Evolutionary conservation across 2,329 filamentous ascomycete species (phyloP).

Genomic region (Trichophyton benhamiae): DNA sequence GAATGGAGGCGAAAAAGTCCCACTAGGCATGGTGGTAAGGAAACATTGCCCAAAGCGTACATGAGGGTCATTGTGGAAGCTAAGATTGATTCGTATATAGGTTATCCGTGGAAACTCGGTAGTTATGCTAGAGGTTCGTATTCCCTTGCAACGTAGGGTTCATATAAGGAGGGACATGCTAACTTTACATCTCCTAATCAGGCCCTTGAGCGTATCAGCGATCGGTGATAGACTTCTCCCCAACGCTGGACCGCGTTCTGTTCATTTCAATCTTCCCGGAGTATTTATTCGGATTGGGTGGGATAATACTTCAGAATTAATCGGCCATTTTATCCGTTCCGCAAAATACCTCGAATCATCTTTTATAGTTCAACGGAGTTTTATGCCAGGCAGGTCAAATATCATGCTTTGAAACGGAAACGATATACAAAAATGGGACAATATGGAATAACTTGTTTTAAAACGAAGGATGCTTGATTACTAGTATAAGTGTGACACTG

Average conservation of each 20-base stretch:
- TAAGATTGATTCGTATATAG: conserved; percentile 31
- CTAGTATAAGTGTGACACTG: conserved; percentile 1
- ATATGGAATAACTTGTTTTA: neutral
- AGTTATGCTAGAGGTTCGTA: conserved; percentile 75
- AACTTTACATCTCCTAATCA: conserved; percentile 9
- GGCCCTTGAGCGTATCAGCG: conserved; percentile 33
- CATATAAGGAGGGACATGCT: neutral
- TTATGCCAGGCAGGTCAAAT: neutral
- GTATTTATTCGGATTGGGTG: neutral
- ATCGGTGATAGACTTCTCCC: conserved; percentile 24
- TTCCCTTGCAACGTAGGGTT: neutral
- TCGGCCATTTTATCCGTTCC: neutral
- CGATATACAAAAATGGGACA: neutral
- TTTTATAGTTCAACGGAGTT: conserved; percentile 2
- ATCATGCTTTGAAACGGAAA: conserved; percentile 1
- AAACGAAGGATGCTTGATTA: neutral
- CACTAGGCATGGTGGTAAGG: conserved; percentile 77
- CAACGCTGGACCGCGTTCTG: neutral
- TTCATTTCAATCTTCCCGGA: neutral
- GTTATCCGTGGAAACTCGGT: conserved; percentile 97
- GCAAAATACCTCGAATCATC: neutral
- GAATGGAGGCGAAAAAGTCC: conserved; percentile 75
- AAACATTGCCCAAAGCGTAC: neutral
- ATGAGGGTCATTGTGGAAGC: neutral
- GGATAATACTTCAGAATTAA: conserved; percentile 2